A percentile compares a stretch with the other conserved stretches of the same genome.
Evolutionary conservation across 768 basidiomycete species (phyloP).

Genomic region (Scleroderma citrinum): DNA sequence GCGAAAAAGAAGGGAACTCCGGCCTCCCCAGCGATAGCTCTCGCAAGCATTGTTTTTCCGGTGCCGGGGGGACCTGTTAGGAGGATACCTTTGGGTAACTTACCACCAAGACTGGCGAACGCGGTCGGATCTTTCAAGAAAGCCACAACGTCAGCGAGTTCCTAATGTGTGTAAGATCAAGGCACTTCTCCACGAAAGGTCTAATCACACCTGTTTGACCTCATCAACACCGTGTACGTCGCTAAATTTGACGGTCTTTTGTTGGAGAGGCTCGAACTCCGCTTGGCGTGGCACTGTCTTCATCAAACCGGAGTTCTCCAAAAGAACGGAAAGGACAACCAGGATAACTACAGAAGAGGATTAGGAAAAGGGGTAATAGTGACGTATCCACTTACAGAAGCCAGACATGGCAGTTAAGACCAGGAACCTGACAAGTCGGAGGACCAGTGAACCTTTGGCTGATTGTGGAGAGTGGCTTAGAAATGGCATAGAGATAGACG

Average conservation of each 20-base stretch:
- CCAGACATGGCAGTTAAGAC: constrained; percentile 48
- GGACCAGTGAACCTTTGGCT: constrained; percentile 68
- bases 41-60: constrained; percentile 78
- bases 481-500: not conserved
- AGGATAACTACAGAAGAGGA: constrained; percentile 52
- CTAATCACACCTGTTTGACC: constrained; percentile 71
- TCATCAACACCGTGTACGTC: constrained; percentile 99
- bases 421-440: constrained; percentile 58
- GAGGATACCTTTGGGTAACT: constrained; percentile 89
- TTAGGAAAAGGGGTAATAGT: constrained; percentile 3
- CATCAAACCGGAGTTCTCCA: constrained; percentile 91
- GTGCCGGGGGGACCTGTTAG: constrained; percentile 91
- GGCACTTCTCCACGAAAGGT: not conserved
- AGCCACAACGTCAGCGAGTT: constrained; percentile 90
- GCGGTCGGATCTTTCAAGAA: constrained; percentile 91
- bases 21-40: constrained; percentile 96
- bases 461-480: constrained; percentile 2
- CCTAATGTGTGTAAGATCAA: constrained; percentile 38
- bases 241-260: constrained; percentile 80
- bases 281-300: constrained; percentile 78
- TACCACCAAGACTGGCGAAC: constrained; percentile 89
- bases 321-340: constrained; percentile 79
- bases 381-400: constrained; percentile 50
- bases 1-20: constrained; percentile 98
- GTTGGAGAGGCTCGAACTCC: constrained; percentile 79